Evolutionary conservation across 371 early-diverging fungal species (phyloP).

Genomic region (Mucor indicus): DNA sequence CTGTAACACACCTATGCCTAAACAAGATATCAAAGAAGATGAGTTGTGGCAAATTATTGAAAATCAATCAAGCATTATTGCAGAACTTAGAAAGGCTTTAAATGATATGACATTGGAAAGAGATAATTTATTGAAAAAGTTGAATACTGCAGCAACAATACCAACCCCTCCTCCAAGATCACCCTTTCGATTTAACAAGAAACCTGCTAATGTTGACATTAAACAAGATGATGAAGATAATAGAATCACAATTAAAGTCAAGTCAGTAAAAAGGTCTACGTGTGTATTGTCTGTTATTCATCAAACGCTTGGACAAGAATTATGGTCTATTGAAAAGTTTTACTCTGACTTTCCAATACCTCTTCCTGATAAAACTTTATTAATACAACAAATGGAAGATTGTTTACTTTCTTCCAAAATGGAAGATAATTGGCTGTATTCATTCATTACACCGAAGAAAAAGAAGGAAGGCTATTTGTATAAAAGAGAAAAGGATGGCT

Average conservation of each 20-base stretch:
- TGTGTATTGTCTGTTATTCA: background rate
- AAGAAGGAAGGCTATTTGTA: too few species aligned
- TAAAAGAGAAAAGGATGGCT: too few species aligned
- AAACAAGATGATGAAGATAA: background rate
- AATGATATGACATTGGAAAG: conserved; percentile 42
- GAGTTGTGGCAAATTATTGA: conserved; percentile 86
- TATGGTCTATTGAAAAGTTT: background rate
- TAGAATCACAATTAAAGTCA: background rate
- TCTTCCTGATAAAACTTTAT: too few species aligned
- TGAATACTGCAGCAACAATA: conserved; percentile 2
- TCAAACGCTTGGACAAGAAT: background rate
- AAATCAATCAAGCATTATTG: conserved; percentile 74
- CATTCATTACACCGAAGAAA: too few species aligned
- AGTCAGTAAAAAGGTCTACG: background rate
- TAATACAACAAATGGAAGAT: too few species aligned
- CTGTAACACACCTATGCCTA: background rate
- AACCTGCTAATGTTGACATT: background rate
- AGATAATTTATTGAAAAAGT: conserved; percentile 26
- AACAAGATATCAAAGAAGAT: conserved; percentile 15
- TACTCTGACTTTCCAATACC: too few species aligned
- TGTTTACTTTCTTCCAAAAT: too few species aligned
- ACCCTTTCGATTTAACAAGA: conserved; percentile 12
- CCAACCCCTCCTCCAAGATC: conserved; percentile 21
- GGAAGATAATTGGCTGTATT: too few species aligned
- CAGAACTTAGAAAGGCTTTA: conserved; percentile 53